Percentiles rank a stretch among this genome's conserved stretches.
These are phyloP conservation scores for Boletus reticuloceps DNA, from an alignment of 768 basidiomycete species.

Conservation along the genomic window DNA sequence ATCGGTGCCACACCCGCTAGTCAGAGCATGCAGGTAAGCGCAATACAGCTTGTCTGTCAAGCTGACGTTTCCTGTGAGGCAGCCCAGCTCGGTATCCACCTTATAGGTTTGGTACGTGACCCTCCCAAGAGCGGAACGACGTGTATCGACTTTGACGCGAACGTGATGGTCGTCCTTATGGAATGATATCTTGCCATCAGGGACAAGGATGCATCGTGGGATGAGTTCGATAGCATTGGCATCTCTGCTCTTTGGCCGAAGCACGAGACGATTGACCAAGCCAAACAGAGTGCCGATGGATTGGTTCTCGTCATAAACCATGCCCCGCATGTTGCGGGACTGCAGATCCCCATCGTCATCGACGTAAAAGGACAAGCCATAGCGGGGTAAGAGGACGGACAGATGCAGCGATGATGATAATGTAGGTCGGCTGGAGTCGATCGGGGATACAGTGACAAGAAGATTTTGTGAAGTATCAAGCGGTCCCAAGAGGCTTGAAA, in stretches of 20 bases:
- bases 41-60: conserved; percentile 33
- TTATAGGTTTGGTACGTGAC: conserved; percentile 29
- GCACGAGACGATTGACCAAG: conserved; percentile 38
- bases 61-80: conserved; percentile 25
- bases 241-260: conserved; percentile 28
- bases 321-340: conserved; percentile 40
- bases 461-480: conserved; percentile 26
- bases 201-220: conserved; percentile 36
- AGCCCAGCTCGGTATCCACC: conserved; percentile 31
- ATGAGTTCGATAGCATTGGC: neutral
- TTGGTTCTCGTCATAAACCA: conserved; percentile 41
- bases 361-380: conserved; percentile 40
- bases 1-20: conserved; percentile 40
- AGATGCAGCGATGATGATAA: conserved; percentile 14
- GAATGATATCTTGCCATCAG: conserved; percentile 30
- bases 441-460: conserved; percentile 12
- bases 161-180: conserved; percentile 14
- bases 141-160: conserved; percentile 8
- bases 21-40: conserved; percentile 46
- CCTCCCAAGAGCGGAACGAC: neutral
- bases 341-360: conserved; percentile 33
- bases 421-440: neutral
- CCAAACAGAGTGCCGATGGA: conserved; percentile 46
- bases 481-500: conserved; percentile 21
- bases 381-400: conserved; percentile 37